Percentiles rank a stretch among this genome's conserved stretches.
Conservation (phyloP, 208 protist genomes). For the Trypanosoma conorhini region DNA sequence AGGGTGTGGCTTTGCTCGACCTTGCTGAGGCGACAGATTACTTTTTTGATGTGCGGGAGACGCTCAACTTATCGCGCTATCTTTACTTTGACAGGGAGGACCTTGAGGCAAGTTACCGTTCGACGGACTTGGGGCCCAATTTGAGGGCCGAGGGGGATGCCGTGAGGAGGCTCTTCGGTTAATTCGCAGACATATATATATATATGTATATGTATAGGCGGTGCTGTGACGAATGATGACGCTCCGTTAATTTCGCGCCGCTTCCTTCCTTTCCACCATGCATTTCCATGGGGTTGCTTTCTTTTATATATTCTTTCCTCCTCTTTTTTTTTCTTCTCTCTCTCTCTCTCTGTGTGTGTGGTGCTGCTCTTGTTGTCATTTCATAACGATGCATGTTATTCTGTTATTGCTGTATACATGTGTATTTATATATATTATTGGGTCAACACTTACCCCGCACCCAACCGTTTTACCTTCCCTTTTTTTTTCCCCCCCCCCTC, state of each 20-base stretch:
- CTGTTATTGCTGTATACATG: too few species aligned
- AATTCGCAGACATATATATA: background rate
- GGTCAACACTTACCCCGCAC: too few species aligned
- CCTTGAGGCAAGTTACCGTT: conserved; percentile 1
- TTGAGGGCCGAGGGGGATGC: conserved; percentile 13
- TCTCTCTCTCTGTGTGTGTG: background rate
- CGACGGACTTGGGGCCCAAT: background rate
- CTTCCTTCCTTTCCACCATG: conserved; percentile 25
- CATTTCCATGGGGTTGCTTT: background rate
- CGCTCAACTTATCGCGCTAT: conserved; percentile 17
- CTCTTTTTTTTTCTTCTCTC: conserved; percentile 9
- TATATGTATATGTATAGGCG: background rate
- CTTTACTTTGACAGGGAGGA: conserved; percentile 19
- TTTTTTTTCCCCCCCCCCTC: background rate
- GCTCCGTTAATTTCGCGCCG: background rate
- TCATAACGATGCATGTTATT: too few species aligned
- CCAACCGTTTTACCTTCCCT: too few species aligned
- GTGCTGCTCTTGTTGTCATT: background rate
- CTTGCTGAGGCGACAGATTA: conserved; percentile 8
- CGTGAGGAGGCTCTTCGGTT: conserved; percentile 6
- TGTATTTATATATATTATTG: conserved; percentile 5
- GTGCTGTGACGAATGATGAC: too few species aligned
- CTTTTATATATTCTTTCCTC: conserved; percentile 6
- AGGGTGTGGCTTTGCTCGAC: background rate
- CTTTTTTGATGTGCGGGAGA: conserved; percentile 20